Conservation (phyloP, 2,329 filamentous ascomycete genomes). For the Simplicillium sp. region DNA sequence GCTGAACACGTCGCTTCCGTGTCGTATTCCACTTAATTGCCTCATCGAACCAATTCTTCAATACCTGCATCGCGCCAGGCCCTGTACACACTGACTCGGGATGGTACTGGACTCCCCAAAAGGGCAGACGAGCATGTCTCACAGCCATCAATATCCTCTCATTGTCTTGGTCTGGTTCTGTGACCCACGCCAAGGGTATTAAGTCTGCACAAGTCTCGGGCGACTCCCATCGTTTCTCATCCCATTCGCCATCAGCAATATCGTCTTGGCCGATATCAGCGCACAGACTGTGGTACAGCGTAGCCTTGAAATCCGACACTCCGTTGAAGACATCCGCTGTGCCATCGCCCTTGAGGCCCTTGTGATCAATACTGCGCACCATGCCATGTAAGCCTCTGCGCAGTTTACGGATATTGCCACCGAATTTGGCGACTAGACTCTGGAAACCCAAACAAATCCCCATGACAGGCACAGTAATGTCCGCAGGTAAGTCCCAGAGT, state of each 20-base stretch:
- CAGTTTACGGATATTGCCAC: constrained; percentile 56
- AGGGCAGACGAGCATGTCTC: constrained; percentile 57
- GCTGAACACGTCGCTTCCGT: constrained; percentile 8
- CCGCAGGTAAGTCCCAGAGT: constrained; percentile 59
- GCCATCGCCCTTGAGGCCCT: constrained; percentile 6
- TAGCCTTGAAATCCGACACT: constrained; percentile 54
- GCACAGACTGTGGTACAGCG: constrained; percentile 64
- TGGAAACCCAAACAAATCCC: constrained; percentile 90
- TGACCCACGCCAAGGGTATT: constrained; percentile 54
- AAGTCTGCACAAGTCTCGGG: constrained; percentile 27
- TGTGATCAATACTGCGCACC: constrained; percentile 57
- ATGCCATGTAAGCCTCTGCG: constrained; percentile 74
- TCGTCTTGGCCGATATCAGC: constrained; percentile 42
- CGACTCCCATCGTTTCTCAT: constrained; percentile 27
- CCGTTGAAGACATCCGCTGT: constrained; percentile 53
- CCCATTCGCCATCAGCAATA: constrained; percentile 25
- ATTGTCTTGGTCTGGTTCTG: constrained; percentile 26
- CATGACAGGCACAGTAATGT: constrained; percentile 62
- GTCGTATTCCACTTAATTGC: constrained; percentile 50
- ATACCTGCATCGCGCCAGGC: constrained; percentile 49
- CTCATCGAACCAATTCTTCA: constrained; percentile 67
- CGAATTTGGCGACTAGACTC: constrained; percentile 61
- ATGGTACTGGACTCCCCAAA: constrained; percentile 86
- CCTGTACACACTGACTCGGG: constrained; percentile 84
- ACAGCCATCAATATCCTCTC: constrained; percentile 68